Base-by-base conservation (phyloP, 352 stramenopile species). In the Elongisporangium undulatum region DNA sequence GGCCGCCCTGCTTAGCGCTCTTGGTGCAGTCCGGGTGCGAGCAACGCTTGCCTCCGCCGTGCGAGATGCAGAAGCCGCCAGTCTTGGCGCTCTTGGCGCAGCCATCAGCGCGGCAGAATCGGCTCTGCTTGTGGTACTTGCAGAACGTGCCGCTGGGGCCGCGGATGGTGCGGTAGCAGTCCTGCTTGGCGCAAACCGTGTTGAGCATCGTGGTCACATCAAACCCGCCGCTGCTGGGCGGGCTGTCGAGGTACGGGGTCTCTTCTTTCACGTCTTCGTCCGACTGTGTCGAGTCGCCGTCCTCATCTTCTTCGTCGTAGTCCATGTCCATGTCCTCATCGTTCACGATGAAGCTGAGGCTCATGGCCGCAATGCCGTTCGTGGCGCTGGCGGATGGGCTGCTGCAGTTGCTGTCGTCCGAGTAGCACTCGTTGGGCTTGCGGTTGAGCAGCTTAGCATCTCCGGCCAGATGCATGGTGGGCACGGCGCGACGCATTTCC, bases 81-180 rank as follows among this genome's bases (percentile, higher is more conserved):
- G 80, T 90, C 72, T 94, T 94, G 70, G 85, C 82, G 49, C 79
- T 85, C 70, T 92, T 94, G 58, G 66, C 55, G 62, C 84, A 92
- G 29, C 64, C 68, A 2, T 88, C 77, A 16, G 77, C 76, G n/a
- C 74, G 80, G 58, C 82, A 92, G 60, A 92, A 89, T 55, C 82
- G 82, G 59, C 79, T 90, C 56, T 88, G 80, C 72, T 92, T 92
- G 75, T 90, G 80, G 59, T 89, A 89, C 74, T 92, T 89, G 77
- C 80, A 92, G 69, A 89, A 90, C 56, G 80, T 81, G 45, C 82
- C 82, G 45, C 51, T 72, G 16, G 81, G 75, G 2, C 83, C 75
- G 21, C 79, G 77, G 58, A 90, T 87, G 59, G 81, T 87, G n/a
- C 81, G 81, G 60, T 88, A 85, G 71, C 83, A 92, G 58, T 90